Evolutionary conservation across 257 asterid species (phyloP).

Genomic region (Nemophila menziesii): DNA sequence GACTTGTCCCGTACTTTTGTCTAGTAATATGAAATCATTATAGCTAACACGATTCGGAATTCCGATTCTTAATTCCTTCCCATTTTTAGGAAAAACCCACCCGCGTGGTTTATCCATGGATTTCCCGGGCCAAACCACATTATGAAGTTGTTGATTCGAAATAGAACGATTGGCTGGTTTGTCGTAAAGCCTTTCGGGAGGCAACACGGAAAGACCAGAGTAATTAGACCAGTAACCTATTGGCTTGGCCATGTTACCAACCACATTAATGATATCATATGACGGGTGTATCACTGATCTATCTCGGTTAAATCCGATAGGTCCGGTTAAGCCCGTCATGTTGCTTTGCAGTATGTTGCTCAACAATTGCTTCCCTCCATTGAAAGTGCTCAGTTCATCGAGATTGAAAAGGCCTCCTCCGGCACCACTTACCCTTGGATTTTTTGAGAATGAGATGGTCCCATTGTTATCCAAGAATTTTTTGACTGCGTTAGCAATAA

Average conservation of each 20-base stretch:
- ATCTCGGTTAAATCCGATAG: conserved; percentile 32
- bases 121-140: conserved; percentile 64
- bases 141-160: conserved; percentile 34
- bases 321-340: conserved; percentile 63
- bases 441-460: conserved; percentile 43
- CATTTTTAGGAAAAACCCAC: conserved; percentile 66
- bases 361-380: conserved; percentile 48
- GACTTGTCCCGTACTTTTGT: conserved; percentile 20
- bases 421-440: conserved; percentile 23
- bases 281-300: conserved; percentile 45
- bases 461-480: conserved; percentile 44
- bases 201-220: conserved; percentile 59
- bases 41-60: conserved; percentile 57
- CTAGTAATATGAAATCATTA: conserved; percentile 38
- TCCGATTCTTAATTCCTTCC: conserved; percentile 56
- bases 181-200: conserved; percentile 49
- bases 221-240: conserved; percentile 81
- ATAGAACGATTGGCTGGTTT: conserved; percentile 41
- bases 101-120: conserved; percentile 53
- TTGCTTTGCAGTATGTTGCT: conserved; percentile 34
- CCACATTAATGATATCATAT: conserved; percentile 56
- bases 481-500: conserved; percentile 51
- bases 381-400: conserved; percentile 45
- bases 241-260: conserved; percentile 35
- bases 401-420: conserved; percentile 39